Evolutionary conservation across 768 basidiomycete species (phyloP).

Genomic region (Leucosporidium yakuticum): DNA sequence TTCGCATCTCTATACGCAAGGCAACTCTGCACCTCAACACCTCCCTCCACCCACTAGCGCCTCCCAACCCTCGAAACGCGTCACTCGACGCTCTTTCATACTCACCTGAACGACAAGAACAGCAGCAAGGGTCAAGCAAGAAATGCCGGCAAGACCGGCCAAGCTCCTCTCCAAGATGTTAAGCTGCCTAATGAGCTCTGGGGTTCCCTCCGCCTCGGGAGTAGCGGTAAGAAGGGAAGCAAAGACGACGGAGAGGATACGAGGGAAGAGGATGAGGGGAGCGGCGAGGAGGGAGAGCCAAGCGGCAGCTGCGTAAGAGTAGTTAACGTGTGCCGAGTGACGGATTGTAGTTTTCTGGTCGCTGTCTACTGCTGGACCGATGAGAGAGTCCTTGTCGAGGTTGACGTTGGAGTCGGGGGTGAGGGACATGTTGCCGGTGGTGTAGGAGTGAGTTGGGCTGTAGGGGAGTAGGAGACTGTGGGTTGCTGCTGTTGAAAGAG

Average conservation of each 20-base stretch:
- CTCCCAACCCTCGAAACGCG: no score
- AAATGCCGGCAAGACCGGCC: slow-evolving; percentile 13
- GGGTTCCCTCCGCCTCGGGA: slow-evolving; percentile 6
- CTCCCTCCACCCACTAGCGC: no score
- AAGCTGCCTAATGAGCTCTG: slow-evolving; percentile 14
- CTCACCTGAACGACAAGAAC: slow-evolving; percentile 23
- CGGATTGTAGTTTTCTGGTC: slow-evolving; percentile 3
- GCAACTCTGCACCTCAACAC: no score
- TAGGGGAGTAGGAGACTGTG: neutral
- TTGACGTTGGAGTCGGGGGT: slow-evolving; percentile 2
- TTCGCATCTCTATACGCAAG: no score
- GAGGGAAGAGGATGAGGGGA: slow-evolving; percentile 24
- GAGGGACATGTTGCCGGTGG: slow-evolving; percentile 10
- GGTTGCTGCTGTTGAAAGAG: no score
- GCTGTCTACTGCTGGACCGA: neutral
- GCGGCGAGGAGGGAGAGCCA: slow-evolving; percentile 17
- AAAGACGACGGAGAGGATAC: slow-evolving; percentile 25
- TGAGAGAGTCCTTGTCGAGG: neutral
- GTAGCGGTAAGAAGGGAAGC: slow-evolving; percentile 18
- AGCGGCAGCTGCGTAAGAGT: slow-evolving; percentile 6
- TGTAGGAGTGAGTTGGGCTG: neutral
- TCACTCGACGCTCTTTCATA: no score
- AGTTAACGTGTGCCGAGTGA: neutral
- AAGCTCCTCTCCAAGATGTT: slow-evolving; percentile 24
- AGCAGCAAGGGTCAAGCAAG: slow-evolving; percentile 5